Evolutionary conservation across 169 alveolate genomes (phyloP).

Genomic region (Plasmodium coatneyi): DNA sequence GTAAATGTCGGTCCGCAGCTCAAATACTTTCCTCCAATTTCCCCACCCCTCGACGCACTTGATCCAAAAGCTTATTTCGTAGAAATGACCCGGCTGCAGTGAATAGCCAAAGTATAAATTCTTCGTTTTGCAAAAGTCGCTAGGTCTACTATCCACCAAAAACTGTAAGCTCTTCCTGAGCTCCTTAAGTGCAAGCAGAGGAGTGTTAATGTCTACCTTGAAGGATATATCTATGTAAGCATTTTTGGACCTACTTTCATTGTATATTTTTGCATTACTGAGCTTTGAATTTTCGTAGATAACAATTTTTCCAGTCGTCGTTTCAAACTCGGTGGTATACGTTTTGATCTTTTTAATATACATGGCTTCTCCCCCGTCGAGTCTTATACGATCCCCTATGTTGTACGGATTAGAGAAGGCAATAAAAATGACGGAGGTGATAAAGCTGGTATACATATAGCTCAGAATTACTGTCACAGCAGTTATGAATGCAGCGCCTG

Average conservation of each 20-base stretch:
- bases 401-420: slow-evolving; percentile 91
- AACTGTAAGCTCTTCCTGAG: slow-evolving; percentile 78
- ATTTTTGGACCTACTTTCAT: slow-evolving; percentile 87
- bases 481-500: slow-evolving; percentile 91
- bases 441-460: slow-evolving; percentile 88
- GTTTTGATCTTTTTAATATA: slow-evolving; percentile 87
- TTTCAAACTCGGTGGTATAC: slow-evolving; percentile 89
- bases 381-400: slow-evolving; percentile 89
- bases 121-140: slow-evolving; percentile 87
- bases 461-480: slow-evolving; percentile 89
- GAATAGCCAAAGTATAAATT: slow-evolving; percentile 79
- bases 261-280: slow-evolving; percentile 86
- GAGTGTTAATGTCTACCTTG: slow-evolving; percentile 84
- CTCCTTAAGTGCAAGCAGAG: slow-evolving; percentile 88
- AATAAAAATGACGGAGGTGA: slow-evolving; percentile 90
- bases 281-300: slow-evolving; percentile 87
- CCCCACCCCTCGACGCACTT: slow-evolving; percentile 88
- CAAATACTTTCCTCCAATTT: slow-evolving; percentile 84
- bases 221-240: slow-evolving; percentile 84
- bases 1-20: slow-evolving; percentile 80
- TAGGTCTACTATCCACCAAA: slow-evolving; percentile 86
- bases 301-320: slow-evolving; percentile 85
- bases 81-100: slow-evolving; percentile 88
- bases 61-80: slow-evolving; percentile 82
- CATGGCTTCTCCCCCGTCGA: slow-evolving; percentile 88